These are phyloP conservation scores for Globisporangium splendens DNA, from an alignment of 352 stramenopile species.

Conservation along the genomic window DNA sequence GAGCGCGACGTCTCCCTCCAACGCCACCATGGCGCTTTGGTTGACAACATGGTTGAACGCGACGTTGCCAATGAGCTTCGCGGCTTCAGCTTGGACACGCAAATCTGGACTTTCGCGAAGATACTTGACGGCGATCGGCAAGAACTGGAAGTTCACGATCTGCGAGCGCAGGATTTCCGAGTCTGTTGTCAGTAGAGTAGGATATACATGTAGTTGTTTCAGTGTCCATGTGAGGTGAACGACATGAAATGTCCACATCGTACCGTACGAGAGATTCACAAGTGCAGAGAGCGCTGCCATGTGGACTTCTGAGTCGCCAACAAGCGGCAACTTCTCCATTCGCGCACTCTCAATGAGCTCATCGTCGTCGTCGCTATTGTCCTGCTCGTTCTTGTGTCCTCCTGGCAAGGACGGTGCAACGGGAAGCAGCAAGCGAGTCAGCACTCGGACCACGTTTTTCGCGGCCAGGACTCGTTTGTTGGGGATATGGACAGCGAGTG, in stretches of 20 bases:
- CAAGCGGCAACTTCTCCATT: slow-evolving; percentile 36
- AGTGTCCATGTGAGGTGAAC: not conserved
- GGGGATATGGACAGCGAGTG: slow-evolving; percentile 37
- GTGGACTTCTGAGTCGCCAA: slow-evolving; percentile 35
- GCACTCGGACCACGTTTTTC: slow-evolving; percentile 53
- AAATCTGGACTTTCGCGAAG: slow-evolving; percentile 34
- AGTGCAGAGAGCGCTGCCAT: slow-evolving; percentile 48
- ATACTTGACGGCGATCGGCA: slow-evolving; percentile 47
- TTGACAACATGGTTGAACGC: slow-evolving; percentile 69
- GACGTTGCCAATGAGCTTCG: slow-evolving; percentile 66
- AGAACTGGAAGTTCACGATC: slow-evolving; percentile 52
- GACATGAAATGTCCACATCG: slow-evolving; percentile 7
- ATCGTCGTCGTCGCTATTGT: slow-evolving; percentile 8
- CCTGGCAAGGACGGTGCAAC: not conserved
- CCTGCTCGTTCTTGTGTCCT: not conserved
- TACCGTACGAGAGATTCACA: slow-evolving; percentile 66
- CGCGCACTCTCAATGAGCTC: slow-evolving; percentile 19
- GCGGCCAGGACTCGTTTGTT: slow-evolving; percentile 71
- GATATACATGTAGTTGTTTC: not conserved
- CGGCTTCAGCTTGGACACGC: slow-evolving; percentile 43
- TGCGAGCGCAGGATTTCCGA: slow-evolving; percentile 73
- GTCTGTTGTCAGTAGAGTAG: slow-evolving; percentile 23
- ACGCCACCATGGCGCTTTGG: slow-evolving; percentile 60
- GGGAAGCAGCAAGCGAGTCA: slow-evolving; percentile 40
- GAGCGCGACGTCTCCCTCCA: slow-evolving; percentile 48